Conservation (phyloP, 192 early-diverging fungal species). For the Backusella parvicylindrica region DNA sequence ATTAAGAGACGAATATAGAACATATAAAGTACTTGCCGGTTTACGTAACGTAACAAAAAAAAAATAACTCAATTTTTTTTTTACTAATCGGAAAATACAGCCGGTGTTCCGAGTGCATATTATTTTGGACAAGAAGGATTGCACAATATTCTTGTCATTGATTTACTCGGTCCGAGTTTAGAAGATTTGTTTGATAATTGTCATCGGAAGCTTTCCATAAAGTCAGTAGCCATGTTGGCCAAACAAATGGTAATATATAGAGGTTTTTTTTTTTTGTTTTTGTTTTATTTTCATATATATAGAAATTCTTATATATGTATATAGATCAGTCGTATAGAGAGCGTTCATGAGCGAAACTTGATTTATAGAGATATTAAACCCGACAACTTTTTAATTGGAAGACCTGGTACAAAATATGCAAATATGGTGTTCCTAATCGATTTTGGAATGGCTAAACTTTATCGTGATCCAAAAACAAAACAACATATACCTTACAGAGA, state of each 20-base stretch:
- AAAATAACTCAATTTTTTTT: neutral
- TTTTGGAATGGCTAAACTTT: conserved; percentile 99
- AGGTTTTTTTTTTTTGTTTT: too few relatives aligned
- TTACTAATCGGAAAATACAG: conserved; percentile 28
- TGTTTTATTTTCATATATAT: too few relatives aligned
- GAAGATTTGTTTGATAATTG: conserved; percentile 99
- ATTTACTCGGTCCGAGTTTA: conserved; percentile 88
- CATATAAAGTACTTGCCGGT: conserved; percentile 89
- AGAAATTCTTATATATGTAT: neutral
- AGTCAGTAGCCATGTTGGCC: conserved; percentile 95
- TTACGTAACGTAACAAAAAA: conserved; percentile 39
- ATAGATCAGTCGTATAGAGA: conserved; percentile 76
- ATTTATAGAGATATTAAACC: conserved; percentile 99
- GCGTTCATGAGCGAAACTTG: conserved; percentile 90
- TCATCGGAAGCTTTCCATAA: conserved; percentile 82
- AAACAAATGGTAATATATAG: conserved; percentile 83
- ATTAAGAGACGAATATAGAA: conserved; percentile 92
- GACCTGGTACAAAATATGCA: conserved; percentile 59
- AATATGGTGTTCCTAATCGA: conserved; percentile 88
- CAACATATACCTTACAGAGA: conserved; percentile 98
- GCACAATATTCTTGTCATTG: conserved; percentile 93
- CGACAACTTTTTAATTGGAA: conserved; percentile 96
- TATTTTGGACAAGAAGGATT: conserved; percentile 98
- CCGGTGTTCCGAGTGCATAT: conserved; percentile 89
- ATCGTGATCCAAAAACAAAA: conserved; percentile 94